Evolutionary conservation across 306 rosid genomes (phyloP), one percentile per base, ranked within the genome.

Genomic region (Sindora glabra): DNA sequence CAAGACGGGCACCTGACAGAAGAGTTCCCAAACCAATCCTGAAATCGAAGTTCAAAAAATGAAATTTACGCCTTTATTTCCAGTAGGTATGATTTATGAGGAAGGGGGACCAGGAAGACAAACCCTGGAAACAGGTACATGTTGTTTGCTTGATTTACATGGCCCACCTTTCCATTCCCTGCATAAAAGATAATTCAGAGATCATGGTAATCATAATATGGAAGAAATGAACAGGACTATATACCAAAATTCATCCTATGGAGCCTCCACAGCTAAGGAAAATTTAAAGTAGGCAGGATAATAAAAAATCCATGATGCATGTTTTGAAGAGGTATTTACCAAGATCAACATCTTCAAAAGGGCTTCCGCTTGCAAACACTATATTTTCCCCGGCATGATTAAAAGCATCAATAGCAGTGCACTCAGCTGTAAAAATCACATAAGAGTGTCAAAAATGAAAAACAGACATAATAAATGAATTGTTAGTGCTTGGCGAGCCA

Each of bases 91-190:
- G 29, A 4, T 56, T 27, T 3, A 50, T 50, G 3, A 17, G 2
- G 29, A 54, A 19, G 30, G 5, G 23, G 56, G 45, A 68, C 56
- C 65, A 61, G 44, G 58, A 58, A 72, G 67, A 42, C 79, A 73
- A 30, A 94, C 97, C 99, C 99, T 11, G 99, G 99, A 74, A 94
- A 94, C 60, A 94, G 76, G 76, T 94, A 94, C 99, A 94, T 94
- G 76, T 94, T 94, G 75, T 94, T 94, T 63, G 99, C 99, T 89
- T 94, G 99, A 84, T 94, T 89, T 63, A 86, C 97, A 71, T 94
- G 89, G 59, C 99, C 99, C 14, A 79, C 66, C 52, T 78, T 94
- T 29, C 95, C 99, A 40, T 94, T 75, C 66, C 90, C 99, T 94
- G 89, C 59, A 24, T 62, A 72, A 26, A 64, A 57, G 27, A 57